Evolutionary conservation across 208 protist species (phyloP).

Genomic region (Leptomonas seymouri): DNA sequence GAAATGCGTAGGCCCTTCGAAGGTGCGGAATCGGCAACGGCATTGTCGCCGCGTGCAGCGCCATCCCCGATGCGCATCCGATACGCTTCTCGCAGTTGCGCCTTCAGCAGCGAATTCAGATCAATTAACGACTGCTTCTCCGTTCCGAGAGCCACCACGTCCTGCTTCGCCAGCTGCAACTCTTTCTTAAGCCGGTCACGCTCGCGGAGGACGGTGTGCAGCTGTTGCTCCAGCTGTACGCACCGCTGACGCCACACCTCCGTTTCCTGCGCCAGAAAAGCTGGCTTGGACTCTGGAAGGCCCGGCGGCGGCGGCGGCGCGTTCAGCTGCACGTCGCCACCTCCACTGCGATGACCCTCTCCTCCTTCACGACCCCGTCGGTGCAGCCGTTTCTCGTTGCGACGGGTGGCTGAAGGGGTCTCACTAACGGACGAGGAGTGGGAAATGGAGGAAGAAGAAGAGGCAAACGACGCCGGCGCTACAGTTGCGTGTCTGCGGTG

Average conservation of each 20-base stretch:
- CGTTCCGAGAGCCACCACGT: conserved; percentile 45
- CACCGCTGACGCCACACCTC: conserved; percentile 81
- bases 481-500: conserved; percentile 5
- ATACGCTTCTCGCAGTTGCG: conserved; percentile 83
- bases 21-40: neutral
- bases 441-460: conserved; percentile 12
- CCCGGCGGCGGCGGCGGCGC: conserved; percentile 13
- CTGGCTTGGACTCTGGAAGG: conserved; percentile 23
- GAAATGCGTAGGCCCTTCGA: conserved; percentile 8
- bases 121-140: conserved; percentile 86
- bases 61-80: conserved; percentile 35
- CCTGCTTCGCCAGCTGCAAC: conserved; percentile 48
- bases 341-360: neutral
- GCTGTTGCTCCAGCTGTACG: conserved; percentile 76
- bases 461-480: neutral
- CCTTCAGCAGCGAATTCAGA: conserved; percentile 87
- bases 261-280: conserved; percentile 54
- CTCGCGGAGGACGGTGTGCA: conserved; percentile 64
- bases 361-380: too few species aligned
- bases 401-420: neutral
- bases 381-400: neutral
- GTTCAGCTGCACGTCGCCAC: neutral
- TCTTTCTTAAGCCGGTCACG: conserved; percentile 64
- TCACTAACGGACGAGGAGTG: conserved; percentile 18
- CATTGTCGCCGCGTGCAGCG: neutral